Evolutionary conservation across 179 eudicot species (phyloP).

Genomic region (Silene vulgaris): DNA sequence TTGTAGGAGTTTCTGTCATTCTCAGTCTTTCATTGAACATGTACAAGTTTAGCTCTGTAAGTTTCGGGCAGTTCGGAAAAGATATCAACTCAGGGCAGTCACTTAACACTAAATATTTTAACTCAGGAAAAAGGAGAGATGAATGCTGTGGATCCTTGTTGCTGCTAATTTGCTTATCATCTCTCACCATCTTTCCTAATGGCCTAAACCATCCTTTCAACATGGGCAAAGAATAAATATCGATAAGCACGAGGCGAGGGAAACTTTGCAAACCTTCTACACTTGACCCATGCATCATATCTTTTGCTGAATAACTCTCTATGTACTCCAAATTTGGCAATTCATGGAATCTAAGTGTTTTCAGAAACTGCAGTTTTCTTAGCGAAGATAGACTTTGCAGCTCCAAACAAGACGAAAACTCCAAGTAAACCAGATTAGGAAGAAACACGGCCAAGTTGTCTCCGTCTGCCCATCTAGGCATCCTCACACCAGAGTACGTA

Average conservation of each 20-base stretch:
- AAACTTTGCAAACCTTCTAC: background rate
- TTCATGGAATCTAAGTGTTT: background rate
- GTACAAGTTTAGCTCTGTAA: background rate
- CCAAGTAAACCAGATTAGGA: background rate
- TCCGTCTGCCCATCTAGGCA: constrained; percentile 15
- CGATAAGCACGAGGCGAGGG: background rate
- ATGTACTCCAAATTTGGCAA: background rate
- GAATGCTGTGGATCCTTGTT: background rate
- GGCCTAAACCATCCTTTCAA: constrained; percentile 4
- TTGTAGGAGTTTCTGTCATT: background rate
- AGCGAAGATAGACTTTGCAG: background rate
- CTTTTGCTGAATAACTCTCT: background rate
- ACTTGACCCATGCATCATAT: background rate
- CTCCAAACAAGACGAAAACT: background rate
- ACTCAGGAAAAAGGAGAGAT: background rate
- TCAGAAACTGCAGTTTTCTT: background rate
- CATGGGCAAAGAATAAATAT: background rate
- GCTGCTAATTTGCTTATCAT: background rate
- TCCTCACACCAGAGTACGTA: background rate
- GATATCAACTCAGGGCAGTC: constrained; percentile 7
- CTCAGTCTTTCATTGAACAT: background rate
- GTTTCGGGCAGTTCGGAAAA: constrained; percentile 9
- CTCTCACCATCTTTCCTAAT: background rate
- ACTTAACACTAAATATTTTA: background rate
- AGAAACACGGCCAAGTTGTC: background rate